phyloP scores from a whole-genome alignment of 352 stramenopile genomes.

The Hyaloperonospora brassicae region DNA sequence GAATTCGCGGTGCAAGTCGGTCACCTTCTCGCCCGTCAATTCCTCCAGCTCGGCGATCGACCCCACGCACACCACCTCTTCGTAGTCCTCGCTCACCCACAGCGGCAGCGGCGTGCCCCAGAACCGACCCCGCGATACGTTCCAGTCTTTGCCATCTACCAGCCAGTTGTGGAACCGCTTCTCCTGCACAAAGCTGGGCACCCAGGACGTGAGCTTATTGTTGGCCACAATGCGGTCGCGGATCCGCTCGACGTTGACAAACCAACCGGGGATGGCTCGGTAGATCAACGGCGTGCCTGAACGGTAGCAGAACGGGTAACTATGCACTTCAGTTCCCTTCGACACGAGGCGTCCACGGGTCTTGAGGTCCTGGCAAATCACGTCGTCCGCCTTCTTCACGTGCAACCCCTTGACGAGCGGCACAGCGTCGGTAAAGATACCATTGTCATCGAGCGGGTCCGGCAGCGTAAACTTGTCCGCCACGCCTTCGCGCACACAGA shows the following conservation, averaged over 20 bases:
- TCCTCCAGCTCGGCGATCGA: slow-evolving; percentile 95
- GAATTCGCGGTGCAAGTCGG: slow-evolving; percentile 96
- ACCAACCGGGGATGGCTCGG: slow-evolving; percentile 98
- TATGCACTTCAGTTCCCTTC: slow-evolving; percentile 96
- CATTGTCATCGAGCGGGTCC: slow-evolving; percentile 96
- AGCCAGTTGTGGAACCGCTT: slow-evolving; percentile 99
- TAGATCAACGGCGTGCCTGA: slow-evolving; percentile 99
- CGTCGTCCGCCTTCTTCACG: slow-evolving; percentile 98
- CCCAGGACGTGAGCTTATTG: slow-evolving; percentile 83
- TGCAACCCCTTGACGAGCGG: slow-evolving; percentile 90
- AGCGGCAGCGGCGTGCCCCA: slow-evolving; percentile 99
- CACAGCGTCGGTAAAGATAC: slow-evolving; percentile 91
- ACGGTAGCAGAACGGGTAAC: slow-evolving; percentile 99
- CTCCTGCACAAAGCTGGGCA: slow-evolving; percentile 92
- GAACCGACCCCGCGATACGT: slow-evolving; percentile 96
- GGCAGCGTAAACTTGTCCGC: slow-evolving; percentile 93
- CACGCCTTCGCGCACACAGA: slow-evolving; percentile 94
- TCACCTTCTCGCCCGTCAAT: slow-evolving; percentile 88
- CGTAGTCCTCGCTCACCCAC: slow-evolving; percentile 96
- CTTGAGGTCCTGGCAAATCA: slow-evolving; percentile 95
- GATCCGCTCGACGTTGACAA: slow-evolving; percentile 98
- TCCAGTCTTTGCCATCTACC: slow-evolving; percentile 97
- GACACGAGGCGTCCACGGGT: slow-evolving; percentile 90
- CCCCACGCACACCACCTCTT: slow-evolving; percentile 96
- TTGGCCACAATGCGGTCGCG: slow-evolving; percentile 91